Evolutionary conservation across 306 rosid species (phyloP).

Genomic region (Quercus glauca): DNA sequence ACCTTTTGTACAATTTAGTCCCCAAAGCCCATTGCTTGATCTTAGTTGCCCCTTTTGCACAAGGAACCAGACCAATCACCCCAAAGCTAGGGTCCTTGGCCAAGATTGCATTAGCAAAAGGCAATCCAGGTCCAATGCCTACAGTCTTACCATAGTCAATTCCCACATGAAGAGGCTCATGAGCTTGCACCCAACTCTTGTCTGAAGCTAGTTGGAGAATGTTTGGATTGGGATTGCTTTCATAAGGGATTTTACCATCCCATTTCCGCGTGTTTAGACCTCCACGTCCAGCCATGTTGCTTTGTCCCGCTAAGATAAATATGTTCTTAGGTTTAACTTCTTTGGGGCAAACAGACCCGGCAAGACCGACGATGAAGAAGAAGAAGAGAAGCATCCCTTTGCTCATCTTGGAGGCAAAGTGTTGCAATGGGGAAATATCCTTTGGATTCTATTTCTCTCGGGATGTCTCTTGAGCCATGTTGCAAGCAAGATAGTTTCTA

Average conservation of each 20-base stretch:
- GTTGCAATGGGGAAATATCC: too few relatives aligned
- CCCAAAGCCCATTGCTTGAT: conserved; percentile 36
- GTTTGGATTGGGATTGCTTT: conserved; percentile 38
- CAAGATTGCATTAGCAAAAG: conserved; percentile 35
- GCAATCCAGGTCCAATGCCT: conserved; percentile 40
- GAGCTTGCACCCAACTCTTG: conserved; percentile 60
- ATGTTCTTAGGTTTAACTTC: conserved; percentile 18
- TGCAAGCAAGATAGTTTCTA: too few relatives aligned
- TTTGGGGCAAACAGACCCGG: neutral
- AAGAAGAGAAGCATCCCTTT: neutral
- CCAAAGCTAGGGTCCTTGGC: neutral
- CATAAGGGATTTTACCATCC: conserved; percentile 61
- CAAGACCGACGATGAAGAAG: conserved; percentile 5
- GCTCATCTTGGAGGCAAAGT: too few relatives aligned
- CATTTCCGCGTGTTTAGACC: conserved; percentile 54
- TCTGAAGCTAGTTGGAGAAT: conserved; percentile 40
- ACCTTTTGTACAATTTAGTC: too few relatives aligned
- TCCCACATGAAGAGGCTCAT: conserved; percentile 64
- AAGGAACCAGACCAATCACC: conserved; percentile 34
- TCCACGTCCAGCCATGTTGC: conserved; percentile 95
- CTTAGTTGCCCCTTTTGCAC: conserved; percentile 45
- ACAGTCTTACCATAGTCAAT: too few relatives aligned
- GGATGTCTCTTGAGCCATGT: too few relatives aligned
- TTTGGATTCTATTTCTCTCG: too few relatives aligned
- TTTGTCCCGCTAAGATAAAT: conserved; percentile 80